Base-by-base conservation (phyloP, 352 stramenopile species). In the Globisporangium emineosum region DNA sequence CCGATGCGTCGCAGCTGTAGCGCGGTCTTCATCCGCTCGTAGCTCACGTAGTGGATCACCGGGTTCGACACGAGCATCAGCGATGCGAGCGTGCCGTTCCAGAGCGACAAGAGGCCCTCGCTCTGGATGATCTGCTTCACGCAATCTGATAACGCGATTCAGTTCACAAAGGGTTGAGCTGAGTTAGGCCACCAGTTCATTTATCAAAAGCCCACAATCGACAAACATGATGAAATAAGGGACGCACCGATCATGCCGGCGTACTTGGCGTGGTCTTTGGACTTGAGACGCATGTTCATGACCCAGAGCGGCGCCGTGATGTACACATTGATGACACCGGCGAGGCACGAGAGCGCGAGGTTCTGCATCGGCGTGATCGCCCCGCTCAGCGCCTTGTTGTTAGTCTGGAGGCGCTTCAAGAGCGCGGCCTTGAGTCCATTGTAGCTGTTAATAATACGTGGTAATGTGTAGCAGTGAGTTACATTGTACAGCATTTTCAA, bases 41-140 rank as follows among this genome's bases (percentile, higher is more conserved):
- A 98, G 50, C 88, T 88, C 62, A 98, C 89, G 71, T 97, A 98
- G 78, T 98, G 94, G 66, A 98, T 98, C 58, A 97, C 90, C 7
- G 96, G 96, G 77, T 98, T 98, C 19, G 87, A 96, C 52, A 98
- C 93, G 12, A 98, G 81, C 2, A 98, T 79, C 21, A 98, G 67
- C 43, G 92, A 98, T 29, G 92, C 86, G 27, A 85, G 62, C 29
- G 92, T 97, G 35, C 94, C 94, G 59, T 91, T 94, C 94, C 94
- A 98, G 51, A 98, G 83, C 61, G 89, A 90, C 17, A 69, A 53
- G 8, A 96, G 50, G 5, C 95, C 95, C 61, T 97, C 90, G 25
- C 79, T 82, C 9, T 67, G 67, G 17, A 78, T 73, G 51, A 93
- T 74, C 69, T 91, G 79, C 33, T 58, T 57, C 62, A 85, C 62